phyloP scores from a whole-genome alignment of 1,284 basidiomycete species.

The Butyriboletus appendiculatus region DNA sequence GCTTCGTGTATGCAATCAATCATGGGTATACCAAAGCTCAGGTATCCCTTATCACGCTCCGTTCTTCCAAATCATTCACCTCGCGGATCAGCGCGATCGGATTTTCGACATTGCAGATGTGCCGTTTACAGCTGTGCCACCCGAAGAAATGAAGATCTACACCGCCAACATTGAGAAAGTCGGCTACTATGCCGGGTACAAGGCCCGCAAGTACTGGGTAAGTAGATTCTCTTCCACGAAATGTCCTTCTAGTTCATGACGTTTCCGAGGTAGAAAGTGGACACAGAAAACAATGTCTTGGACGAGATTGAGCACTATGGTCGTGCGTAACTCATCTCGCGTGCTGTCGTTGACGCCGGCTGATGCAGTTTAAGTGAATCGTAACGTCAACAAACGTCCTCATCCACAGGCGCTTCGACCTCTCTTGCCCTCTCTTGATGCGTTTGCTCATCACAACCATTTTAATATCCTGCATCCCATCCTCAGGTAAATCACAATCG shows the following conservation, averaged over 20 bases:
- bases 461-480: constrained; percentile 50
- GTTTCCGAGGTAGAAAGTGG: constrained; percentile 3
- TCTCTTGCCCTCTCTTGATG: constrained; percentile 56
- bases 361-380: constrained; percentile 40
- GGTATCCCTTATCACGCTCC: constrained; percentile 33
- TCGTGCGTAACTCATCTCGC: constrained; percentile 35
- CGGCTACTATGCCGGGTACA: constrained; percentile 60
- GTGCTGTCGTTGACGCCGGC: background rate
- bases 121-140: constrained; percentile 51
- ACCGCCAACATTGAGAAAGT: constrained; percentile 44
- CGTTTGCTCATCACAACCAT: constrained; percentile 52
- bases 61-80: background rate
- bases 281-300: constrained; percentile 52
- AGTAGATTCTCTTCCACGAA: background rate
- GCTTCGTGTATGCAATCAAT: constrained; percentile 64
- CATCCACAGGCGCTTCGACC: constrained; percentile 52
- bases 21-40: constrained; percentile 53
- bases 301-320: constrained; percentile 60
- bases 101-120: constrained; percentile 67
- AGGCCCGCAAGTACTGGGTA: constrained; percentile 29
- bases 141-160: constrained; percentile 58
- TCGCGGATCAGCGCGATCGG: constrained; percentile 42
- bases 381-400: constrained; percentile 40
- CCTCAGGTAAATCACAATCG: constrained; percentile 37
- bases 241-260: background rate